Evolutionary conservation across 2,329 filamentous ascomycete genomes (phyloP).

Genomic region (Claviceps purpurea): DNA sequence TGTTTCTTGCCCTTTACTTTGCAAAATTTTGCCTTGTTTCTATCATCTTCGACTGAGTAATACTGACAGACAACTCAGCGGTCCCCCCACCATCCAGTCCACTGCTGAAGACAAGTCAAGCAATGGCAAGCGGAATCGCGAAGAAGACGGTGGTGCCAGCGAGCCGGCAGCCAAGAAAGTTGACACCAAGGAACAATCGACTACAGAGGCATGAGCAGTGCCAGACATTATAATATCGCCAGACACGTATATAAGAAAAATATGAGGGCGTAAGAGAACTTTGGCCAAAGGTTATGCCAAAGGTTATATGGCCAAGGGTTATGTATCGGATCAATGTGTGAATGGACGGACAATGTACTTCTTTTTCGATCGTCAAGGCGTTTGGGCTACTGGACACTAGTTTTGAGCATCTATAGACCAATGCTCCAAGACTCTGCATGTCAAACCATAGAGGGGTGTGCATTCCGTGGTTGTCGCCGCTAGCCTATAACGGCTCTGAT

Average conservation of each 20-base stretch:
- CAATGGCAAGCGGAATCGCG: constrained; percentile 42
- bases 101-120: constrained; percentile 23
- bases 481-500: neutral
- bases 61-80: constrained; percentile 10
- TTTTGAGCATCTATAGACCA: neutral
- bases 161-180: constrained; percentile 49
- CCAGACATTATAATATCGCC: neutral
- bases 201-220: constrained; percentile 2
- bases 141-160: constrained; percentile 31
- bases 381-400: constrained; percentile 1
- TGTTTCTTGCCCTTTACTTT: no score
- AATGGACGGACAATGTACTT: neutral
- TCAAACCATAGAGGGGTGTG: neutral
- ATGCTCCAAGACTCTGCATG: neutral
- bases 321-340: neutral
- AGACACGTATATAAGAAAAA: neutral
- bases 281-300: neutral
- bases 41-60: neutral
- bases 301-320: no score
- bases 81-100: constrained; percentile 29
- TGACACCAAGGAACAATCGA: constrained; percentile 33
- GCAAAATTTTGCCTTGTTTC: neutral
- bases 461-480: no score
- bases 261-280: neutral
- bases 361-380: neutral